These are phyloP conservation scores for Discostella stelligeroides DNA, from an alignment of 108 stramenopile species.

Conservation along the genomic window DNA sequence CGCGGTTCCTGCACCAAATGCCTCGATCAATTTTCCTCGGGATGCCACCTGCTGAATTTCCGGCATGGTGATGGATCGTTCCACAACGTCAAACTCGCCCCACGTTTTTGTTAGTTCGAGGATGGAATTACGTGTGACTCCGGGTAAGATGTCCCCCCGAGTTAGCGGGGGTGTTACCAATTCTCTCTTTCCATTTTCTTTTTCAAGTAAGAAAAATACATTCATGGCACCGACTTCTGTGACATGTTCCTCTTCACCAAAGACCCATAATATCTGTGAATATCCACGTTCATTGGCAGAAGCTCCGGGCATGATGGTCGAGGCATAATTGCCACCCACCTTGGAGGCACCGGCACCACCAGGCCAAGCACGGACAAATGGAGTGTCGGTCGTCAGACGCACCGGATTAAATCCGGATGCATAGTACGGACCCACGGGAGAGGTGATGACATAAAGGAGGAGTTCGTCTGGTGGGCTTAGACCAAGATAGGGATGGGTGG, in stretches of 20 bases:
- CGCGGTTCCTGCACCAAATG: conserved; percentile 97
- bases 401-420: conserved; percentile 93
- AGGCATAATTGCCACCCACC: conserved; percentile 96
- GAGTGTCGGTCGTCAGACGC: conserved; percentile 83
- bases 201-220: conserved; percentile 86
- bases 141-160: conserved; percentile 93
- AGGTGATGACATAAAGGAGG: conserved; percentile 82
- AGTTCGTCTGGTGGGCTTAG: conserved; percentile 70
- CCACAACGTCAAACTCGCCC: conserved; percentile 80
- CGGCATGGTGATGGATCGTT: conserved; percentile 79
- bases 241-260: conserved; percentile 85
- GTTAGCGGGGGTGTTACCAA: conserved; percentile 93
- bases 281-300: conserved; percentile 83
- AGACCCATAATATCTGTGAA: conserved; percentile 93
- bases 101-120: conserved; percentile 76
- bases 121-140: conserved; percentile 90
- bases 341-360: conserved; percentile 92
- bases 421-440: conserved; percentile 94
- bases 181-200: conserved; percentile 62
- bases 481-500: conserved; percentile 87
- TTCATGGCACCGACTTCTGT: conserved; percentile 99
- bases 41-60: conserved; percentile 80
- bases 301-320: conserved; percentile 86
- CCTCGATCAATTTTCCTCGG: conserved; percentile 88
- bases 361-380: conserved; percentile 94